These are phyloP conservation scores for Dovyalis caffra DNA, from an alignment of 345 rosid genomes.

Conservation along the genomic window DNA sequence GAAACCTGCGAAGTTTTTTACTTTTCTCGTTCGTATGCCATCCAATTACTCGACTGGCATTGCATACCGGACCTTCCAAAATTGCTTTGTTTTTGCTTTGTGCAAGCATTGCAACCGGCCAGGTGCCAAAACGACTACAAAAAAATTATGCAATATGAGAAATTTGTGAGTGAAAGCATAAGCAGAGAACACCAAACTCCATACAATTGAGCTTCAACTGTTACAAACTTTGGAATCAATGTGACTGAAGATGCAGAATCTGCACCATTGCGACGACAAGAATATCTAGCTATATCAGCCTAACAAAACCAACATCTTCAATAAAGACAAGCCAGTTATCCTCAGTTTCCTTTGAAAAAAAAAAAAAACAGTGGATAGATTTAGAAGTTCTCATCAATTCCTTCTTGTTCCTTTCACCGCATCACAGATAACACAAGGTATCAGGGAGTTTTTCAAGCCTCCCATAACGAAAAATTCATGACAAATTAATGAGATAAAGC, in stretches of 20 bases:
- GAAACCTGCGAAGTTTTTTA: conserved; percentile 76
- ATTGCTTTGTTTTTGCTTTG: conserved; percentile 85
- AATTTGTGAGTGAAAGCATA: neutral
- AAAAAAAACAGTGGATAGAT: neutral
- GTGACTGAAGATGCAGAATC: neutral
- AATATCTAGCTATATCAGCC: neutral
- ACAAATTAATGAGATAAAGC: too few species aligned
- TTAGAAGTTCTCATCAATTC: neutral
- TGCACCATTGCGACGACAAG: neutral
- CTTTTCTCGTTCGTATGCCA: conserved; percentile 99
- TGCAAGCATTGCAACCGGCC: conserved; percentile 97
- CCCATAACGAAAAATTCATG: too few species aligned
- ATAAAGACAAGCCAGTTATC: neutral
- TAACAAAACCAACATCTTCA: neutral
- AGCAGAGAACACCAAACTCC: too few species aligned
- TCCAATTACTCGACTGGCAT: conserved; percentile 72
- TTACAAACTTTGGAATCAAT: neutral
- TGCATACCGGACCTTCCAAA: conserved; percentile 87
- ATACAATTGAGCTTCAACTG: neutral
- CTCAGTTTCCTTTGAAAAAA: neutral
- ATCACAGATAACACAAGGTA: too few species aligned
- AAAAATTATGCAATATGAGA: conserved; percentile 16
- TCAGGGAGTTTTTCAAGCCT: too few species aligned
- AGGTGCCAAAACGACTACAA: conserved; percentile 80
- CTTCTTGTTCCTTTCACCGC: too few species aligned